These are phyloP conservation scores for Pyrenophora seminiperda DNA, from an alignment of 2,329 filamentous ascomycete genomes.

Conservation along the genomic window DNA sequence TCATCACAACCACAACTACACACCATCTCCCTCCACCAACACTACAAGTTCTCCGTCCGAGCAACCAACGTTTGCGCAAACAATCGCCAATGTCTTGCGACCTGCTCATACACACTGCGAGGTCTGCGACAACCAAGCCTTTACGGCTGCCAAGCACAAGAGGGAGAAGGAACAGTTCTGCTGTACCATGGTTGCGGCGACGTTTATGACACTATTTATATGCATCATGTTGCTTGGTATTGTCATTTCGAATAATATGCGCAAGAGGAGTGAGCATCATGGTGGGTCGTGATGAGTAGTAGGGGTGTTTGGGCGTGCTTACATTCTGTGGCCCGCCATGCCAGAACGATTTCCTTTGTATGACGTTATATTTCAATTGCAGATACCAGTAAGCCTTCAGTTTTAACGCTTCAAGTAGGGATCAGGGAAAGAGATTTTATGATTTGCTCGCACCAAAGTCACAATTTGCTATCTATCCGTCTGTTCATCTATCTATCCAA, in stretches of 20 bases:
- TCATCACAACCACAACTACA: constrained; percentile 12
- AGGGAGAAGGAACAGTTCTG: constrained; percentile 29
- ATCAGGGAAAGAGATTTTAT: no score
- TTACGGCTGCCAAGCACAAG: constrained; percentile 22
- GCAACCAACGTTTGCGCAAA: constrained; percentile 25
- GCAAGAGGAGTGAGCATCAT: not conserved
- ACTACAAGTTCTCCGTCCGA: not conserved
- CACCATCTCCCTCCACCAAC: not conserved
- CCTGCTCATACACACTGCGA: constrained; percentile 36
- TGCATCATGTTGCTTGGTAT: constrained; percentile 28
- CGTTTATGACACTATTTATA: constrained; percentile 25
- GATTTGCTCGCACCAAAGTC: not conserved
- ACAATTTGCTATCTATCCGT: not conserved
- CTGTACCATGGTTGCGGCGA: constrained; percentile 32
- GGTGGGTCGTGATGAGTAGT: not conserved
- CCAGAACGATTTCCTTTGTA: no score
- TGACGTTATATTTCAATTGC: not conserved
- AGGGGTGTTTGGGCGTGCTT: no score
- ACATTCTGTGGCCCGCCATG: no score
- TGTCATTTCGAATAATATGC: constrained; percentile 11
- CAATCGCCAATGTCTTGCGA: constrained; percentile 31
- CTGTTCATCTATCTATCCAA: no score
- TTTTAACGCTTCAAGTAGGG: not conserved
- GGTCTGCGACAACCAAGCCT: constrained; percentile 31
- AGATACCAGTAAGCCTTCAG: not conserved